Conservation (phyloP, 106 monocot genomes). For the Apostasia ramifera region DNA sequence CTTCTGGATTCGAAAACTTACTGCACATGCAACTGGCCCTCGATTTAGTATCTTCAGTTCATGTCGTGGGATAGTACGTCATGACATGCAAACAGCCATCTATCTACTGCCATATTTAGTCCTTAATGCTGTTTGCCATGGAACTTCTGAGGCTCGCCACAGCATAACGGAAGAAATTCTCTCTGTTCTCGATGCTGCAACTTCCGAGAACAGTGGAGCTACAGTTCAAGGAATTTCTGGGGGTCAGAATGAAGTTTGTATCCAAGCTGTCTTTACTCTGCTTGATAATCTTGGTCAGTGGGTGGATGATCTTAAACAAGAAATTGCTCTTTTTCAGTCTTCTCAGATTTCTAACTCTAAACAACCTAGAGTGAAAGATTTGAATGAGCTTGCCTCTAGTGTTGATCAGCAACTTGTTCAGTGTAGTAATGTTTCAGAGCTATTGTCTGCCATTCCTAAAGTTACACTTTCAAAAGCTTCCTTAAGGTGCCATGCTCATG, state of each 20-base stretch:
- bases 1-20: conserved; percentile 80
- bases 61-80: conserved; percentile 92
- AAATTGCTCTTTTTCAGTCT: conserved; percentile 80
- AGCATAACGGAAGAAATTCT: conserved; percentile 85
- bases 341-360: conserved; percentile 18
- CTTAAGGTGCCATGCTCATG: conserved; percentile 81
- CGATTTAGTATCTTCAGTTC: conserved; percentile 81
- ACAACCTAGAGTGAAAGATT: conserved; percentile 31
- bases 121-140: conserved; percentile 86
- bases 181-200: conserved; percentile 85
- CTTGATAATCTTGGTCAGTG: conserved; percentile 98
- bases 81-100: conserved; percentile 95
- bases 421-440: conserved; percentile 75
- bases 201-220: conserved; percentile 53
- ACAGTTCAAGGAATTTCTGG: conserved; percentile 43
- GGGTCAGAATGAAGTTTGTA: conserved; percentile 83
- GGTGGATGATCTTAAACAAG: conserved; percentile 97
- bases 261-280: conserved; percentile 91
- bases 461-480: conserved; percentile 93
- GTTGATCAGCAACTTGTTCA: conserved; percentile 55
- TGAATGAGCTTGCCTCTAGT: conserved; percentile 16
- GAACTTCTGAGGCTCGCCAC: conserved; percentile 71
- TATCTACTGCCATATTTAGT: conserved; percentile 94
- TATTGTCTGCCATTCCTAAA: conserved; percentile 89
- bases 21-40: conserved; percentile 73